Evolutionary conservation across 108 stramenopile species (phyloP), one percentile per base, ranked within the genome.

Genomic region (Discostella pseudostelligera): DNA sequence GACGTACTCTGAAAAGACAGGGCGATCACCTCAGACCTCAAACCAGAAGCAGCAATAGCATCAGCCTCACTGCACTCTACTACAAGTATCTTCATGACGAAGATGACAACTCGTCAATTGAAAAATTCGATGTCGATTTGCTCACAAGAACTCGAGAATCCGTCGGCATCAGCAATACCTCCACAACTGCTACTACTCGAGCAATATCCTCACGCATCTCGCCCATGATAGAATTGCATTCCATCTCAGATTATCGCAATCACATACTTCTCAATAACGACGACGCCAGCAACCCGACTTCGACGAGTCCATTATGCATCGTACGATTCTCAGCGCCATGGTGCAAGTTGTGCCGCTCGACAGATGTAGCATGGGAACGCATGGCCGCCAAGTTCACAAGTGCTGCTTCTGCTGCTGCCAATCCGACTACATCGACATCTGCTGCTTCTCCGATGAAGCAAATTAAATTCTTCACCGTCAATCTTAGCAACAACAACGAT

Each of bases 291-390:
- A 20, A 51, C 56, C 39, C 50, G 7, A 37, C 51, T n/a, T n/a
- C 50, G 8, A 17, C 39, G 19, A 51, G 47, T 28, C 47, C 45
- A 20, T 25, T 74, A 1, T 46, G 28, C 40, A 51, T 74, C 59
- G 39, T 74, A 39, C 73, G 73, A n/a, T 74, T 74, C 73, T 58
- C 55, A 12, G 65, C 73, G n/a, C 73, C 73, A 4, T 74, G 73
- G 73, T 74, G 73, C 55, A 58, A 62, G 46, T 39, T 54, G 29
- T 74, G 73, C 54, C 59, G 65, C 20, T 16, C 65, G 4, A 74
- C 73, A 29, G 54, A 60, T 29, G 65, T 74, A 0, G 65, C 73
- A 19, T 74, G 51, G 42, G 73, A 74, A 17, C 59, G 73, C 19
- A 66, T 74, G 65, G 73, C 65, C 9, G 29, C 65, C 43, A 61